phyloP scores from a whole-genome alignment of 495 filamentous ascomycete genomes.

The Neurospora sp. region DNA sequence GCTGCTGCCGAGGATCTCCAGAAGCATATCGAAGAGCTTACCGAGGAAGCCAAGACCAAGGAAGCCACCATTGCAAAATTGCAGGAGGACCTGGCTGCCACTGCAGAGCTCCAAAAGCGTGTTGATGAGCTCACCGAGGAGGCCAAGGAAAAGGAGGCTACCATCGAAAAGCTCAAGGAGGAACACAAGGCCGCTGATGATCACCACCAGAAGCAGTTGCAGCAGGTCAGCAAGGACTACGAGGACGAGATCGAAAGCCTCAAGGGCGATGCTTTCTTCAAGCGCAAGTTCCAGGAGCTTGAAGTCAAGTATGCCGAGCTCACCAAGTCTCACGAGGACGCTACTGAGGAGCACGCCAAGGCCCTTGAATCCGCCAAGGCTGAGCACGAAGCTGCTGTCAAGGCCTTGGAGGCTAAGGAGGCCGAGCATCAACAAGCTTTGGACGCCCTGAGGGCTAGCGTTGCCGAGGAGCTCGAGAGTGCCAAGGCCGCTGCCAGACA shows the following conservation, averaged over 20 bases:
- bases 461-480: constrained; percentile 35
- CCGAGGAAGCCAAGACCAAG: constrained; percentile 34
- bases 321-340: constrained; percentile 28
- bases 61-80: constrained; percentile 30
- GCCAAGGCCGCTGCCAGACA: constrained; percentile 31
- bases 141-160: constrained; percentile 25
- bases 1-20: constrained; percentile 34
- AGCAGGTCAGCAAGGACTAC: constrained; percentile 43
- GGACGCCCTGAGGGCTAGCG: constrained; percentile 33
- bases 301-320: constrained; percentile 37
- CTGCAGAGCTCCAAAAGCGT: constrained; percentile 32
- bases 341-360: constrained; percentile 24
- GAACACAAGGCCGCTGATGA: constrained; percentile 33
- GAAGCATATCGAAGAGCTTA: constrained; percentile 38
- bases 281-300: constrained; percentile 41
- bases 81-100: constrained; percentile 34
- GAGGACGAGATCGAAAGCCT: constrained; percentile 46
- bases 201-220: constrained; percentile 39
- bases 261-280: constrained; percentile 45
- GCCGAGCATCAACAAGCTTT: constrained; percentile 32
- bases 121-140: constrained; percentile 28
- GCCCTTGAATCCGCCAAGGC: constrained; percentile 29
- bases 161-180: constrained; percentile 29
- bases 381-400: constrained; percentile 25
- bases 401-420: constrained; percentile 30